Base-by-base conservation (phyloP, 805 yeast species). In the Pichia insulana region DNA sequence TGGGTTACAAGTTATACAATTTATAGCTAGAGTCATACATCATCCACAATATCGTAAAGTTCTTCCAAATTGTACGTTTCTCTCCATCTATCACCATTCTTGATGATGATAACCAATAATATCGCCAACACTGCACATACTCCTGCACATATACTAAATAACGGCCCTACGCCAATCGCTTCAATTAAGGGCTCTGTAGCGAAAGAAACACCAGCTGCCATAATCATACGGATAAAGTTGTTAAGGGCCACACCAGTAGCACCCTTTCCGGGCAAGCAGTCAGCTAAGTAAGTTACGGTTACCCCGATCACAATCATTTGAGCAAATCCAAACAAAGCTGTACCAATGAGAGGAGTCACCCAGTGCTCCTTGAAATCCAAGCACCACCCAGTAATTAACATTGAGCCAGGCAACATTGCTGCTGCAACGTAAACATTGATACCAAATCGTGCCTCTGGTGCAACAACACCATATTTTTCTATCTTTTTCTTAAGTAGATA, bases 211-310 rank as follows among this genome's bases (percentile, higher is more conserved):
- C 70, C 68, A 0, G 94, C 85, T 1, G 95, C 95, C 45, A 83
- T 63, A 2, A 76, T 63, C 69, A 78, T 83, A 51, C 96, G 69
- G 16, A 81, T 67, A 43, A 86, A 70, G 55, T 86, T 87, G 54
- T 83, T 86, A 39, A 87, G 59, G 0, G 95, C 95, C 38, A 86
- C 84, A 1, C 94, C 95, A 0, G 95, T 83, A 12, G 95, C 89
- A 34, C 95, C 94, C 52, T 80, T 71, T 0, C 95, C 94, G 0
- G 96, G 95, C 36, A 87, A 67, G 1, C 87, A 76, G 55, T 86
- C 96, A 1, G 86, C 88, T 43, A 86, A 63, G 54, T 85, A 87
- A 0, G 95, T 85, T 3, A 81, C 74, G 0, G 87, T 81, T 8
- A 85, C 76, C 3, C 94, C 92, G 50, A 85, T 84, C 3, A 83